Base-by-base conservation (phyloP, 2,329 filamentous ascomycete species). In the Cladosporium cucumerinum region DNA sequence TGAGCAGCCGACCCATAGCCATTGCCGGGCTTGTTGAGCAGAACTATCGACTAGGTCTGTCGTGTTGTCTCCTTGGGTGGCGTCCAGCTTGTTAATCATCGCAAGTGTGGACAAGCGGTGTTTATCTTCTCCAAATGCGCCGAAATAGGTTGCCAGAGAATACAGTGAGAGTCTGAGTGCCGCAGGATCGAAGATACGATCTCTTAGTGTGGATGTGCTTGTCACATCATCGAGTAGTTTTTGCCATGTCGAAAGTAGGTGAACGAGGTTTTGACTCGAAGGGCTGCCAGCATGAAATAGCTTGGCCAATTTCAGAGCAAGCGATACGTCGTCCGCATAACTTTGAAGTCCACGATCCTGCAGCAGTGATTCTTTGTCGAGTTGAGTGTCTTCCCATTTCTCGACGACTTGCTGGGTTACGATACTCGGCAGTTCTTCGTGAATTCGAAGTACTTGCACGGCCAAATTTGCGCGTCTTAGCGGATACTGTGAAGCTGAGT, bases 1-100 rank as follows among this genome's bases (percentile, higher is more conserved):
- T 57, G 84, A 84, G 69, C 88, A 86, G 30, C 87, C 88, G 66
- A 89, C 79, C 5, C 82, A 80, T 51, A 86, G 79, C 70, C 87
- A 86, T 67, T 87, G 84, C 8, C 82, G 69, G 10, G 60, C 60
- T 23, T 11, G 26, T 16, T 46, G 18, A 3, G 55, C 18, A 5
- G 34, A 62, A 1, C 21, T 28, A 5, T 54, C 34, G 7, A 62
- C 25, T 5, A 23, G 3, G 11, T 55, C 34, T 21, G 8, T 6
- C 10, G 28, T 5, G 21, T 25, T 61, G n/a, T 12, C 49, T 39
- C 34, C 46, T 23, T 49, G 57, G 11, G 68, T 26, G 21, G 52
- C 26, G 18, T 57, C 52, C 3, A 70, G 32, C 12, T 64, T 64
- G 6, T 23, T 26, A 5, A 70, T 55, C 21, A 72, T 26, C 3